Base-by-base conservation (phyloP, 306 rosid species). In the Cyclanthera cordifolia region DNA sequence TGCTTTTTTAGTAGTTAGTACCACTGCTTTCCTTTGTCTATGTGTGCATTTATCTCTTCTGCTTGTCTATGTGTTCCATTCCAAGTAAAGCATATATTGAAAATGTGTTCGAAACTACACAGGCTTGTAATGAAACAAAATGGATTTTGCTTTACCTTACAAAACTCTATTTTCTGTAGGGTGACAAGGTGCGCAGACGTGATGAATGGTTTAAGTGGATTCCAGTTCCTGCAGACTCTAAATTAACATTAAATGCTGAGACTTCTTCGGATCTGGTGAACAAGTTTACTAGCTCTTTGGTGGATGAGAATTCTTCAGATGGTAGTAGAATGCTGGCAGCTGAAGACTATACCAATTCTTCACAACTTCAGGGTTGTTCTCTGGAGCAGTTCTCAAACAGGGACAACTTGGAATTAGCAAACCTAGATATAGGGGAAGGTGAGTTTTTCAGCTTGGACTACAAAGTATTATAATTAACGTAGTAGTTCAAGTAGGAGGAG, bases 131-230 rank as follows among this genome's bases (percentile, higher is more conserved):
- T 66, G 53, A 46, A 46, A 25, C 14, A 9, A 21, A 34, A 14
- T 21, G 23, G 15, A 14, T 6, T 43, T 45, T 1, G 25, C 8
- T 24, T 46, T 45, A 17, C 53, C 41, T 45, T 24, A 66, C 54
- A 65, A 66, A 41, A 23, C 23, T 66, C 49, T 8, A 24, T 66
- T 15, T 68, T 73, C 59, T 66, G 5, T 69, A 93, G 96, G 96
- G 82, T 72, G 83, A 85, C 78, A 90, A 73, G 85, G 82, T 89
- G 66, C 80, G 99, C 83, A 85, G 81, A 67, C 80, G 78, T 23
- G 77, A 83, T 72, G 79, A 76, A 76, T 93, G 99, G 99, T 74
- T 79, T 60, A 93, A 82, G 73, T 93, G 96, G 95, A 74, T 87
- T 77, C 79, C 61, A 67, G 79, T 68, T 73, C 79, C 84, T 69